Evolutionary conservation across 2,329 filamentous ascomycete species (phyloP).

Genomic region (Trichoderma gracile): DNA sequence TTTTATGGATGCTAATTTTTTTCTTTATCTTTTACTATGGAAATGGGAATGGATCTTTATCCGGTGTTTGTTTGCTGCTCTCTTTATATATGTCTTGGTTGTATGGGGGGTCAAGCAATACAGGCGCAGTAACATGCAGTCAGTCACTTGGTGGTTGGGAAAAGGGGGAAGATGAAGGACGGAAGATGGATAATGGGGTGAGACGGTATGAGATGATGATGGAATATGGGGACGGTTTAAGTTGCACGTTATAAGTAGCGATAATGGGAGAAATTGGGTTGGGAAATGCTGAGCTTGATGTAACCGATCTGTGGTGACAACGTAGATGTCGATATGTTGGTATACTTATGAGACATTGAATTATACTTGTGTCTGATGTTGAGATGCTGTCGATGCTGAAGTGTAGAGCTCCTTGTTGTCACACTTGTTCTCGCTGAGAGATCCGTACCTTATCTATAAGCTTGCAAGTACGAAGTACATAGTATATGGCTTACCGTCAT

Average conservation of each 20-base stretch:
- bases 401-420: too few relatives aligned
- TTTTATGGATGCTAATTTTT: not conserved
- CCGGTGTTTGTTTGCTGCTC: not conserved
- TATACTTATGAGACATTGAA: not conserved
- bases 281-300: too few relatives aligned
- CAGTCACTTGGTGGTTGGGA: not conserved
- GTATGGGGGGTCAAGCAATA: not conserved
- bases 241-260: too few relatives aligned
- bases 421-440: too few relatives aligned
- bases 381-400: too few relatives aligned
- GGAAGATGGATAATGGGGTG: too few relatives aligned
- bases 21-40: not conserved
- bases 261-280: too few relatives aligned
- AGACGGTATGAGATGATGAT: too few relatives aligned
- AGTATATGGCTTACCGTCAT: not conserved
- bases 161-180: not conserved
- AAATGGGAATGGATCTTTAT: conserved; percentile 2
- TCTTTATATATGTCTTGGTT: conserved; percentile 7
- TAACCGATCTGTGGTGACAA: not conserved
- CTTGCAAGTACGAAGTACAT: too few relatives aligned
- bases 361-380: too few relatives aligned
- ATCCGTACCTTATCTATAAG: too few relatives aligned
- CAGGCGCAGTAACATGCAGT: conserved; percentile 1
- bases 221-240: too few relatives aligned
- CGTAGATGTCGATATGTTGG: not conserved